These are phyloP conservation scores for Papilionanthe hybrid DNA, from an alignment of 116 monocot genomes.

Conservation along the genomic window DNA sequence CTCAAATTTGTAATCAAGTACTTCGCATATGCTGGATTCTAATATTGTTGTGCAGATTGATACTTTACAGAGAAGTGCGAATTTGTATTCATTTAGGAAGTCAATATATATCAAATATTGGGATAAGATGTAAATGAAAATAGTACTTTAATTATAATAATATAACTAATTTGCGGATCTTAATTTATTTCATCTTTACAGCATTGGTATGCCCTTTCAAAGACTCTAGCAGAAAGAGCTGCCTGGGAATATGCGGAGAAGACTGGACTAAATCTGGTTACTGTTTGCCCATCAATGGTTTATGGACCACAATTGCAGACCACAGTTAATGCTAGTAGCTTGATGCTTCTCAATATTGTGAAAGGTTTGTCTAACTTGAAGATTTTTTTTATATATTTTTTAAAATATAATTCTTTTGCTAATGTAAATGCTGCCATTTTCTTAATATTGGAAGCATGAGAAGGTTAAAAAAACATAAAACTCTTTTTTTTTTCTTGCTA, in stretches of 20 bases:
- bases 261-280: constrained; percentile 45
- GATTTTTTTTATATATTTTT: background rate
- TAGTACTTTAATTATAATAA: background rate
- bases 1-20: background rate
- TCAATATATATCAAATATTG: background rate
- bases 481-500: background rate
- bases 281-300: constrained; percentile 43
- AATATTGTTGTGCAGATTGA: too few relatives aligned
- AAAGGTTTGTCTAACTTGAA: constrained; percentile 33
- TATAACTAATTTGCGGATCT: background rate
- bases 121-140: background rate
- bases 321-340: constrained; percentile 57
- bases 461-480: background rate
- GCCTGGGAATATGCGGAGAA: constrained; percentile 41
- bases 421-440: background rate
- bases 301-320: constrained; percentile 57
- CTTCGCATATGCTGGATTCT: background rate
- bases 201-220: constrained; percentile 68
- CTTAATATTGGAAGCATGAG: background rate
- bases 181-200: constrained; percentile 12
- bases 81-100: background rate
- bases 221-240: constrained; percentile 66
- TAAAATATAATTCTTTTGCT: background rate
- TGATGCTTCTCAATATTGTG: constrained; percentile 32
- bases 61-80: too few relatives aligned